Evolutionary conservation across 257 asterid genomes (phyloP), one percentile per base, ranked within the genome.

Genomic region (Solanum chaucha): DNA sequence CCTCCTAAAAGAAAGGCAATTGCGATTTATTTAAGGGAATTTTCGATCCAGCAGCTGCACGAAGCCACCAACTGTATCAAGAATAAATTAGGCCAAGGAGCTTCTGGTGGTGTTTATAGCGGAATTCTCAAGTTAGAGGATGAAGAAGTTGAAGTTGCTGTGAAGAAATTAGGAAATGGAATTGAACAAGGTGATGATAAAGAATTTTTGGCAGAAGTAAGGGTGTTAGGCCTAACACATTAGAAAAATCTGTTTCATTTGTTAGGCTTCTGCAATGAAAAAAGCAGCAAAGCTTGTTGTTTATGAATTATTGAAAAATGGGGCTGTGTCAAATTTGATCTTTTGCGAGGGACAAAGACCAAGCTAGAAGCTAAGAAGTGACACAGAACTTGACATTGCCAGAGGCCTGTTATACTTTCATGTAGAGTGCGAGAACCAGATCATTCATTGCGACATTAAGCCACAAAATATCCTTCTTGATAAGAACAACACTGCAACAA

Each of bases 371-470:
- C 91, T 88, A 24, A 87, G 93, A 75, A 87, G 89, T 44, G 87
- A 87, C 0, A 93, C 93, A 10, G 95, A 92, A 28, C 82, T 91
- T 13, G 95, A 94, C 19, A 91, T 92, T 0, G 94, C 96, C 15
- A 90, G 89, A 61, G 94, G 94, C 1, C 67, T 94, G 65, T 93
- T 93, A 2, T 94, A 92, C 73, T 90, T 94, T 30, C 95, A 93
- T 83, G 94, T 93, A 10, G 96, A 91, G 88, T 94, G 96, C 48
- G 86, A 91, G 1, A 93, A 91, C 41, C 91, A 92, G 92, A 92
- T 94, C 44, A 92, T 94, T 51, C 98, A 94, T 41, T 91, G 96
- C 15, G 96, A 94, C 32, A 94, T 93, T 65, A 94, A 94, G 88
- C 97, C 95, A 0, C 93, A 91, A 9, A 94, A 94, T 38, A 90